Conservation (phyloP, 805 yeast species). For the Zygosaccharomyces kombuchaensis region DNA sequence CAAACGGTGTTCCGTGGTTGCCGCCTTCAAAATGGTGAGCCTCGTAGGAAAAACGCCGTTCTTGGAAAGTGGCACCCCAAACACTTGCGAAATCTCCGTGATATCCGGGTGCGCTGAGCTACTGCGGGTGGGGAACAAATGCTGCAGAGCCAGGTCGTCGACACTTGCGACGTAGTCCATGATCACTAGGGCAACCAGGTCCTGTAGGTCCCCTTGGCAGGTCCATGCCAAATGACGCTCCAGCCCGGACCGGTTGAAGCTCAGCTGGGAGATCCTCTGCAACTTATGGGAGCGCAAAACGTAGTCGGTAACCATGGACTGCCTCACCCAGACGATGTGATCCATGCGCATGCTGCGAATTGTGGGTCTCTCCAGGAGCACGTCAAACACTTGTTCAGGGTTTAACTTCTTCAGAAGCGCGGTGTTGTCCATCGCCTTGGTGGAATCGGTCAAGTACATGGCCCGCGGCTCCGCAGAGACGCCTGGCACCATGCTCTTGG, state of each 20-base stretch:
- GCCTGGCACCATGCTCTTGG: conserved; percentile 10
- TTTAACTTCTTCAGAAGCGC: conserved; percentile 18
- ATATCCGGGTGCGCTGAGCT: conserved; percentile 14
- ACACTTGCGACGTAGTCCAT: conserved; percentile 23
- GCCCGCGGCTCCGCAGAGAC: conserved; percentile 22
- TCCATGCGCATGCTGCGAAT: conserved; percentile 21
- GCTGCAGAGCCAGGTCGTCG: conserved; percentile 25
- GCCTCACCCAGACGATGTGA: conserved; percentile 32
- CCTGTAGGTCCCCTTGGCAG: conserved; percentile 24
- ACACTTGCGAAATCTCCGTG: conserved; percentile 21
- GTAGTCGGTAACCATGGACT: conserved; percentile 27
- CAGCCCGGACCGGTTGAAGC: conserved; percentile 31
- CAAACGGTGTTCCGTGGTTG: conserved; percentile 18
- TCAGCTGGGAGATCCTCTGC: conserved; percentile 1
- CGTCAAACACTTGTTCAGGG: conserved; percentile 22
- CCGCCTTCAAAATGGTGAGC: conserved; percentile 19
- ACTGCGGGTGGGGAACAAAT: conserved; percentile 20
- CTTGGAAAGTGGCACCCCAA: conserved; percentile 13
- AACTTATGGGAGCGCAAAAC: conserved; percentile 15
- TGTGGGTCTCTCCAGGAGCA: conserved; percentile 6
- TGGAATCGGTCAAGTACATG: conserved; percentile 30
- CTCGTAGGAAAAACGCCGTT: conserved; percentile 7
- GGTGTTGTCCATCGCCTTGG: conserved; percentile 23
- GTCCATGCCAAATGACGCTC: conserved; percentile 33
- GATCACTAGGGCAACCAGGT: conserved; percentile 24